Conservation (phyloP, 805 yeast genomes). For the Pichia ethanolica region DNA sequence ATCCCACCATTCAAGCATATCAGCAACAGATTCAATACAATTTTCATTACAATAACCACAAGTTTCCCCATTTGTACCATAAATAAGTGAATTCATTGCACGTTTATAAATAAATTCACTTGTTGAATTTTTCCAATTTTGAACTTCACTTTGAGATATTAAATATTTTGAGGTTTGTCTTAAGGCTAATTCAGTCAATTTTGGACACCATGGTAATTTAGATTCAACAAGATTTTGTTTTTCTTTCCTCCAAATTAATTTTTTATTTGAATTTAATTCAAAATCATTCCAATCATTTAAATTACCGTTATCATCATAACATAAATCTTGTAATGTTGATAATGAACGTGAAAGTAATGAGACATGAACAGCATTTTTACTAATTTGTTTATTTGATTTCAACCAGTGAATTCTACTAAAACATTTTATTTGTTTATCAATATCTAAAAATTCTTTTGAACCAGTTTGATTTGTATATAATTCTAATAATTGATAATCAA, state of each 20-base stretch:
- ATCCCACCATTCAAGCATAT: conserved; percentile 63
- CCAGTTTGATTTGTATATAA: not conserved
- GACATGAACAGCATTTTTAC: conserved; percentile 16
- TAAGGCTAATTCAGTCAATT: conserved; percentile 41
- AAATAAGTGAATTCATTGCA: conserved; percentile 45
- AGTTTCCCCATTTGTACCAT: conserved; percentile 42
- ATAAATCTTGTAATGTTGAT: conserved; percentile 27
- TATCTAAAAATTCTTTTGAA: not conserved
- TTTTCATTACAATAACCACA: conserved; percentile 45
- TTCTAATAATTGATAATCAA: conserved; percentile 23
- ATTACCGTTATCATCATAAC: conserved; percentile 10
- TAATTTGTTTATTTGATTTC: conserved; percentile 17
- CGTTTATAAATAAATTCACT: conserved; percentile 38
- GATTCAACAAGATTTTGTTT: conserved; percentile 11
- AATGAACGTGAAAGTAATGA: conserved; percentile 24
- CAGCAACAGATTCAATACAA: conserved; percentile 52
- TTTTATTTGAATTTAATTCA: not conserved
- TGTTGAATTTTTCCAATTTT: conserved; percentile 43
- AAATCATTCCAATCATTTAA: conserved; percentile 5
- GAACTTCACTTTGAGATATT: conserved; percentile 47
- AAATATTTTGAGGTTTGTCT: conserved; percentile 43
- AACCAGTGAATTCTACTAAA: conserved; percentile 27
- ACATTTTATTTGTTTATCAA: conserved; percentile 15
- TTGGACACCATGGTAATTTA: conserved; percentile 31
- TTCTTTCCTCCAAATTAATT: not conserved